Base-by-base conservation (phyloP, 192 early-diverging fungal species). In the Cladochytrium replicatum region DNA sequence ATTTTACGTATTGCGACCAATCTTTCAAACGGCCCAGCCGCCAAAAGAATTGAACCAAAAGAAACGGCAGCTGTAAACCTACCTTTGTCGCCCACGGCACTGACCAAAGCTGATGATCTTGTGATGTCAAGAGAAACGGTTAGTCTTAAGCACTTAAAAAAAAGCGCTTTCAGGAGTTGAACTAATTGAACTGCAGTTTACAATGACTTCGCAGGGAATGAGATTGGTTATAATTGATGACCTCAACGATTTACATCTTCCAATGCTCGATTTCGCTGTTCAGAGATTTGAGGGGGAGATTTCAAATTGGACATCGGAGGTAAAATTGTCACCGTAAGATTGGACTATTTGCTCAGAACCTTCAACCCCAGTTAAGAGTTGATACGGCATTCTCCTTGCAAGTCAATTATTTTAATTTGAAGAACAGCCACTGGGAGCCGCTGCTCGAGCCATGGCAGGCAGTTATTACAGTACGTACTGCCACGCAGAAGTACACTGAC, bases 351-450 rank as follows among this genome's bases (percentile, higher is more conserved):
- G 23, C 3, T 42, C 29, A 5, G 24, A 42, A 9, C 7, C 15
- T 4, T 23, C 31, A 9, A 8, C 25, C 25, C 8, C 21, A 68
- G 48, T 19, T 61, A 39, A 63, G 71, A 17, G 70, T 89, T 11
- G 79, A 85, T 51, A 77, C 76, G 2, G 72, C 77, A 4, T 60
- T 95, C 2, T 60, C 72, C 28, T 56, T 92, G 32, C 79, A 84
- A 44, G 75, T 83, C 29, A 96, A 95, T 59, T 93, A 88, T 63
- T 99, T 94, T 50, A 97, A 99, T 69, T 69, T 94, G 29, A 88
- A 88, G 53, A 94, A 90, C 63, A 96, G 93, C 23, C 93, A 97
- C 60, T 99, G 96, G 96, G 96, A 99, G 60, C 92, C 96, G 2
- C 56, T 97, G 31, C 48, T 96, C 13, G 96, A 99, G 62, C 89